Evolutionary conservation across 164 flowering plant species (phyloP).

Genomic region (Annona cherimola): DNA sequence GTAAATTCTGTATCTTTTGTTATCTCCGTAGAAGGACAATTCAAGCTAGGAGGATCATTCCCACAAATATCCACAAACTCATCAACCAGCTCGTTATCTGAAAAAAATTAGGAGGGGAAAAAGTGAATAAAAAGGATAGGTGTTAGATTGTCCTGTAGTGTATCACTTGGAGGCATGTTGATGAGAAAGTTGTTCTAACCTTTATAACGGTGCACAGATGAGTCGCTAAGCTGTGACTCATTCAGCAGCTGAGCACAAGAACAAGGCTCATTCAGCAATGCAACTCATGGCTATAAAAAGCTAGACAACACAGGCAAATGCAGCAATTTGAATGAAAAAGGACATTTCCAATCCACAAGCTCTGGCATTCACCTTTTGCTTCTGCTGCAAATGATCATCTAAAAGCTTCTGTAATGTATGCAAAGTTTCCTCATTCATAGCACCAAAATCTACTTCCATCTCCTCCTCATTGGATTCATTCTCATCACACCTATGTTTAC

Average conservation of each 20-base stretch:
- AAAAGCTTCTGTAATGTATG: conserved; percentile 55
- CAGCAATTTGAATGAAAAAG: background rate
- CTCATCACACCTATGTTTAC: conserved; percentile 36
- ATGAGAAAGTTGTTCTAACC: conserved; percentile 29
- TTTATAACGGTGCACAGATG: conserved; percentile 46
- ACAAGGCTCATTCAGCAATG: background rate
- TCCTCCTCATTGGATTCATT: conserved; percentile 53
- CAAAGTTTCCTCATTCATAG: conserved; percentile 60
- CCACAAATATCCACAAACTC: conserved; percentile 85
- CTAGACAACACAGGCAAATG: background rate
- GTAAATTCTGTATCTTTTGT: conserved; percentile 52
- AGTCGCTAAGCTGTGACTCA: conserved; percentile 61
- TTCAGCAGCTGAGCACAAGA: conserved; percentile 39
- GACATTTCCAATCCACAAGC: conserved; percentile 71
- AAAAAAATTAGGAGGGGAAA: background rate
- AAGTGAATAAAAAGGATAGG: background rate
- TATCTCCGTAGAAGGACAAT: conserved; percentile 62
- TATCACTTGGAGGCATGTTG: background rate
- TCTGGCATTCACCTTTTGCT: conserved; percentile 38
- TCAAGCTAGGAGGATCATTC: conserved; percentile 56
- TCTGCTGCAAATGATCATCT: conserved; percentile 54
- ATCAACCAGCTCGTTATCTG: conserved; percentile 58
- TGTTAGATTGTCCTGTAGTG: background rate
- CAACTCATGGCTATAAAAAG: background rate
- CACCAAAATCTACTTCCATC: conserved; percentile 78